These are phyloP conservation scores for Pythium apleroticum DNA, from an alignment of 352 stramenopile genomes.

Conservation along the genomic window DNA sequence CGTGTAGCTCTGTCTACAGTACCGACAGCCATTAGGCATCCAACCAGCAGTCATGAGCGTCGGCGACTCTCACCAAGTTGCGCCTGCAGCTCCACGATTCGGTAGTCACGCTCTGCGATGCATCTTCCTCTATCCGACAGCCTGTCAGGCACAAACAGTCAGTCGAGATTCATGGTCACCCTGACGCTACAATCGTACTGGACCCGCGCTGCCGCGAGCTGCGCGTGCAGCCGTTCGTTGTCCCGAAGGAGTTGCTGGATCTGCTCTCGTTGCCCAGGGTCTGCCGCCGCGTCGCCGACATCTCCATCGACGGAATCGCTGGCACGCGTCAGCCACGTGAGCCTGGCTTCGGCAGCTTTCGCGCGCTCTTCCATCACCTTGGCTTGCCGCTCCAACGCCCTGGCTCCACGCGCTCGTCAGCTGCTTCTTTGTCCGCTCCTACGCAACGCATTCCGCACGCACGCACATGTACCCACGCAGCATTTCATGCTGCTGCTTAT, in stretches of 20 bases:
- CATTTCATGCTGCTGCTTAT: slow-evolving; percentile 24
- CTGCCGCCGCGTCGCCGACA: background rate
- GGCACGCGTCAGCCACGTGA: slow-evolving; percentile 3
- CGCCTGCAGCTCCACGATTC: slow-evolving; percentile 22
- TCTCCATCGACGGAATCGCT: background rate
- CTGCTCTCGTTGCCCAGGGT: background rate
- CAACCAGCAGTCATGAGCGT: background rate
- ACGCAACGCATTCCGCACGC: background rate
- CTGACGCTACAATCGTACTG: slow-evolving; percentile 21
- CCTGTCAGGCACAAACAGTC: background rate
- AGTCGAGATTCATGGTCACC: background rate
- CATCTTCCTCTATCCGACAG: slow-evolving; percentile 7
- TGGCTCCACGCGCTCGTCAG: background rate
- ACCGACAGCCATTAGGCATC: background rate
- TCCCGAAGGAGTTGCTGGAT: slow-evolving; percentile 24
- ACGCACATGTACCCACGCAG: slow-evolving; percentile 26
- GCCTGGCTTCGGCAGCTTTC: slow-evolving; percentile 1
- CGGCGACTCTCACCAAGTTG: slow-evolving; percentile 15
- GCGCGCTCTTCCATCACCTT: slow-evolving; percentile 17
- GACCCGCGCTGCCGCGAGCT: slow-evolving; percentile 15
- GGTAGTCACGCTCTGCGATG: slow-evolving; percentile 6
- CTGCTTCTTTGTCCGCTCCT: background rate
- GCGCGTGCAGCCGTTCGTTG: slow-evolving; percentile 31
- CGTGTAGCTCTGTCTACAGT: slow-evolving; percentile 9
- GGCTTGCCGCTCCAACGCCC: slow-evolving; percentile 23